Percentiles rank a stretch among this genome's conserved stretches.
Conservation (phyloP, 2,329 filamentous ascomycete species). For the Diplodia intermedia region DNA sequence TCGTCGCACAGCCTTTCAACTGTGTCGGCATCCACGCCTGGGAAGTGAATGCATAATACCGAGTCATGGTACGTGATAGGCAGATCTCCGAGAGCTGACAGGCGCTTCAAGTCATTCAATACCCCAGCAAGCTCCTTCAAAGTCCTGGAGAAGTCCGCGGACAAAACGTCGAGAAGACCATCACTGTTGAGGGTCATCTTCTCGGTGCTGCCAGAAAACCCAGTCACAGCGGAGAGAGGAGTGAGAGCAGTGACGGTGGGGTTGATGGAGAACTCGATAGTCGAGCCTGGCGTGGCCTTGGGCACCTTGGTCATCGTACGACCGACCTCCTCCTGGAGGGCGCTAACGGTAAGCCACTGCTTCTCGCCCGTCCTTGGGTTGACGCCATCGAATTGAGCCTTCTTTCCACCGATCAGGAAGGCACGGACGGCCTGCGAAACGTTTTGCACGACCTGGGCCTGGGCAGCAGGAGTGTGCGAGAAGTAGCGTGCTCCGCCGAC, state of each 20-base stretch:
- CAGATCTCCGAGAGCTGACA: conserved; percentile 81
- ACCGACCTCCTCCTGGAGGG: conserved; percentile 74
- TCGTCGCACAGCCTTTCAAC: conserved; percentile 87
- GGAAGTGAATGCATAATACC: conserved; percentile 82
- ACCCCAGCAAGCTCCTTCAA: conserved; percentile 82
- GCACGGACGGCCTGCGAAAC: conserved; percentile 92
- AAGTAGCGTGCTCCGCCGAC: conserved; percentile 82
- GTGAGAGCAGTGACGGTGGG: conserved; percentile 90
- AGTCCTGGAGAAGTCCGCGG: conserved; percentile 85
- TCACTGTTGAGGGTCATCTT: conserved; percentile 76
- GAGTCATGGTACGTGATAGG: conserved; percentile 76
- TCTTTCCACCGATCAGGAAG: conserved; percentile 90
- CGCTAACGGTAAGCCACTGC: conserved; percentile 78
- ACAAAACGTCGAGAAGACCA: conserved; percentile 83
- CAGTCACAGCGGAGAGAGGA: conserved; percentile 67
- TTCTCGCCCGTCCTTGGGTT: conserved; percentile 73
- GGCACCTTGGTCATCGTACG: conserved; percentile 69
- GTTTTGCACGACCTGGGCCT: conserved; percentile 90
- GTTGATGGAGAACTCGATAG: conserved; percentile 85
- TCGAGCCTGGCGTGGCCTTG: conserved; percentile 72
- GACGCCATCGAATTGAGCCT: conserved; percentile 83
- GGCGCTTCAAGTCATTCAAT: conserved; percentile 78
- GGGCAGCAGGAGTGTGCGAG: conserved; percentile 82
- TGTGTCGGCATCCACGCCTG: conserved; percentile 83
- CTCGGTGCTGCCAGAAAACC: conserved; percentile 51